Conservation (phyloP, 148 eudicot species). For the Simmondsia chinensis region DNA sequence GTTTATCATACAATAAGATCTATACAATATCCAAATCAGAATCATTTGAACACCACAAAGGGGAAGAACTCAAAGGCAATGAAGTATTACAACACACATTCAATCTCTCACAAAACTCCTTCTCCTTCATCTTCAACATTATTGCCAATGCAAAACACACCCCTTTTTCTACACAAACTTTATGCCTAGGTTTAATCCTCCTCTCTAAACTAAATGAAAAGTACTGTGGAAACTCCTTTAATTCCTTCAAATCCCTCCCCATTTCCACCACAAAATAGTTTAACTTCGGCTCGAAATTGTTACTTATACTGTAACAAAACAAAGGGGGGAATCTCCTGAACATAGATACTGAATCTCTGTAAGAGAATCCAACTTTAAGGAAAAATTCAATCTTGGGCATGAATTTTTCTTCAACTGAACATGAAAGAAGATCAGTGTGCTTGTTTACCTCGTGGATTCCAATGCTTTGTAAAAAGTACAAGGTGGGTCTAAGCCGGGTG, state of each 20-base stretch:
- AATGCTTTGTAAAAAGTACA: slow-evolving; percentile 71
- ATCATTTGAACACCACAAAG: slow-evolving; percentile 45
- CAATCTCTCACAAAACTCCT: slow-evolving; percentile 43
- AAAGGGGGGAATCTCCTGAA: slow-evolving; percentile 68
- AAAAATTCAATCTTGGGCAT: slow-evolving; percentile 66
- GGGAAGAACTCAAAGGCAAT: slow-evolving; percentile 56
- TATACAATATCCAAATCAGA: slow-evolving; percentile 11
- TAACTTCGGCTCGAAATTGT: slow-evolving; percentile 69
- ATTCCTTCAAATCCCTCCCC: slow-evolving; percentile 83
- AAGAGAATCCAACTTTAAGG: slow-evolving; percentile 42
- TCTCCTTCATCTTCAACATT: slow-evolving; percentile 64
- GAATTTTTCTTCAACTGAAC: slow-evolving; percentile 69
- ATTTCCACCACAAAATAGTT: slow-evolving; percentile 76
- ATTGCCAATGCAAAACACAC: slow-evolving; percentile 55
- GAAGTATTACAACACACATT: slow-evolving; percentile 57
- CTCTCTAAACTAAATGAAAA: slow-evolving; percentile 87
- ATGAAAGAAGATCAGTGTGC: slow-evolving; percentile 54
- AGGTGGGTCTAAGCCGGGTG: slow-evolving; percentile 56
- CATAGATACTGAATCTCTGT: slow-evolving; percentile 44
- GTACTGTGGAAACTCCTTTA: slow-evolving; percentile 83
- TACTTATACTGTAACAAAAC: slow-evolving; percentile 73
- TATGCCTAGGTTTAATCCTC: slow-evolving; percentile 78
- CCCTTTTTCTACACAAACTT: slow-evolving; percentile 54
- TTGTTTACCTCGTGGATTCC: slow-evolving; percentile 49
- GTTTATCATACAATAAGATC: too few relatives aligned